Evolutionary conservation across 2,329 filamentous ascomycete species (phyloP).

Genomic region (Chrysoporthe cubensis): DNA sequence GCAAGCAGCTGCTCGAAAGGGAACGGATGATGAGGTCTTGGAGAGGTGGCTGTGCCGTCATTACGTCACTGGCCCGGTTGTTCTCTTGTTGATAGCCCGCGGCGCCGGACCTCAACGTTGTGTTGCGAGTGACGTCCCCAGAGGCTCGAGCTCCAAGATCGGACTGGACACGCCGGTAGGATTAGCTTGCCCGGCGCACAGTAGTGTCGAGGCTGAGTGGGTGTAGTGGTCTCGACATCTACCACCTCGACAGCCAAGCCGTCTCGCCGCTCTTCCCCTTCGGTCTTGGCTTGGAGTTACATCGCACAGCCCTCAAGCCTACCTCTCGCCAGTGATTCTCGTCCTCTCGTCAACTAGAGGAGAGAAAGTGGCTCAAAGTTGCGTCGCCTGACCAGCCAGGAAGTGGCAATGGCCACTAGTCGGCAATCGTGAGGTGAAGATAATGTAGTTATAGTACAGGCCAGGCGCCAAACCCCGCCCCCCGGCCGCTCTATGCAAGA

Average conservation of each 20-base stretch:
- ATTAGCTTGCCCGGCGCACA: neutral
- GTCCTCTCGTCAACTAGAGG: no score
- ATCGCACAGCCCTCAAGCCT: neutral
- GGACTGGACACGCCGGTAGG: neutral
- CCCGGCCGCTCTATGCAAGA: neutral
- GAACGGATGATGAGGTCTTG: constrained; percentile 5
- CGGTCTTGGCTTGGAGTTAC: neutral
- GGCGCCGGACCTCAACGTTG: neutral
- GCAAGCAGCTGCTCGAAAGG: neutral
- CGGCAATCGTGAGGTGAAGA: neutral
- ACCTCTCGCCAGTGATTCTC: no score
- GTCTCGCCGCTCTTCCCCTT: neutral
- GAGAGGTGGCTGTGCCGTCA: constrained; percentile 7
- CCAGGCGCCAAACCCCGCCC: neutral
- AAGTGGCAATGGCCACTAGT: neutral
- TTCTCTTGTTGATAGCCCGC: neutral
- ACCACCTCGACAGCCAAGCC: neutral
- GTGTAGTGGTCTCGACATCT: constrained; percentile 14
- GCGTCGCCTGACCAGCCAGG: neutral
- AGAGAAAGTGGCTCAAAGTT: neutral
- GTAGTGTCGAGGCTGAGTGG: constrained; percentile 6
- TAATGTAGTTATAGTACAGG: neutral
- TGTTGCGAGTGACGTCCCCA: neutral
- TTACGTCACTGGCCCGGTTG: constrained; percentile 18
- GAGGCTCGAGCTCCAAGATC: neutral